Conservation (phyloP, 345 rosid genomes). For the Schrenkiella parvula region DNA sequence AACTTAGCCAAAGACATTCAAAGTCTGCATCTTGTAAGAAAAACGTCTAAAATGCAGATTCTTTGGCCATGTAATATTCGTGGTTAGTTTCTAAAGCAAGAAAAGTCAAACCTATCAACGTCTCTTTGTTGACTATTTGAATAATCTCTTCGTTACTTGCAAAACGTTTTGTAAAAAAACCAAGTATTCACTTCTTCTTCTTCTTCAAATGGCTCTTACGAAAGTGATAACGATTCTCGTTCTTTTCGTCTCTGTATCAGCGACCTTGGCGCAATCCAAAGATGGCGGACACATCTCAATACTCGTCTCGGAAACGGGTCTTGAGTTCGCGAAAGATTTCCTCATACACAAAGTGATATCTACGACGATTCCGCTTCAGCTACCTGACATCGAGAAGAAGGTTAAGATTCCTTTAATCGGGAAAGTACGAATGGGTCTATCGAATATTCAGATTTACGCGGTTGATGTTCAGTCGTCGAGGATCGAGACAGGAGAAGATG, state of each 20-base stretch:
- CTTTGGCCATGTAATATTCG: constrained; percentile 12
- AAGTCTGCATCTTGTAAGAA: constrained; percentile 19
- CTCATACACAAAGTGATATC: constrained; percentile 50
- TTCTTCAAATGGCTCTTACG: constrained; percentile 27
- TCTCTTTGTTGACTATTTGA: background rate
- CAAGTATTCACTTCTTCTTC: background rate
- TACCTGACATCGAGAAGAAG: constrained; percentile 49
- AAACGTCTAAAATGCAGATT: constrained; percentile 1
- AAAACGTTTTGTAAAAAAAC: background rate
- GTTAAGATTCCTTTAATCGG: constrained; percentile 62
- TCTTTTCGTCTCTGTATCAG: constrained; percentile 31
- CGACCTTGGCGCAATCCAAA: constrained; percentile 36
- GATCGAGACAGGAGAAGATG: constrained; percentile 44
- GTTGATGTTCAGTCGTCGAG: constrained; percentile 44
- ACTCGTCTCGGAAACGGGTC: constrained; percentile 49
- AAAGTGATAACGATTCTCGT: constrained; percentile 19
- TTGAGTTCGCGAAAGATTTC: constrained; percentile 57
- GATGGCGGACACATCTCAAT: constrained; percentile 47
- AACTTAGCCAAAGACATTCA: background rate
- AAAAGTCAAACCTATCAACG: constrained; percentile 18
- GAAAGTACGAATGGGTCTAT: constrained; percentile 47
- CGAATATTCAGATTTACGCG: constrained; percentile 43
- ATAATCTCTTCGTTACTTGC: background rate
- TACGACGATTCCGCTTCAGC: constrained; percentile 56
- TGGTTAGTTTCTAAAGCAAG: constrained; percentile 3